Conservation (phyloP, 2,329 filamentous ascomycete species). For the Fusarium verrucosum region DNA sequence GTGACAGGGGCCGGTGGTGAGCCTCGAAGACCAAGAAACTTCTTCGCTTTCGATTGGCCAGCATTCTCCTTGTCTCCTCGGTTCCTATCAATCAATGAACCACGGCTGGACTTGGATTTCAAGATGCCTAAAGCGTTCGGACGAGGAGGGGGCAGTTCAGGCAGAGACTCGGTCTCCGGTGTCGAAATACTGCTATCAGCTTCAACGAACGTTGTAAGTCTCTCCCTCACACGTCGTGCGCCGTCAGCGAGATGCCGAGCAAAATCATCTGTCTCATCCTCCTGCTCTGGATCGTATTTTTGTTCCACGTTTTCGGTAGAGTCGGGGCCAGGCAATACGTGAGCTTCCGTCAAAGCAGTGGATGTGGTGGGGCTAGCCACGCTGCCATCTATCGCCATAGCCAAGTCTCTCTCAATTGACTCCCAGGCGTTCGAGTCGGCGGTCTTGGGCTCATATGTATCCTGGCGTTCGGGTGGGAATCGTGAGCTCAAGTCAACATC, state of each 20-base stretch:
- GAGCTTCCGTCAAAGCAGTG: slow-evolving; percentile 33
- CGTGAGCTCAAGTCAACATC: slow-evolving; percentile 44
- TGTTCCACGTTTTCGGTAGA: slow-evolving; percentile 33
- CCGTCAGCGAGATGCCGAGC: slow-evolving; percentile 76
- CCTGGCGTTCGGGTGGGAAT: slow-evolving; percentile 51
- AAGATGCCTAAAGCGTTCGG: slow-evolving; percentile 71
- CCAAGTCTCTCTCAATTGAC: slow-evolving; percentile 45
- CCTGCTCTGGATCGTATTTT: slow-evolving; percentile 61
- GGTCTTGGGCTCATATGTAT: slow-evolving; percentile 41
- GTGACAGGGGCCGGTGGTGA: slow-evolving; percentile 53
- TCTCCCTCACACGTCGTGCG: slow-evolving; percentile 76
- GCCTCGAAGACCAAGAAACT: slow-evolving; percentile 68
- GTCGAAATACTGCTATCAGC: slow-evolving; percentile 59
- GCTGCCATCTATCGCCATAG: slow-evolving; percentile 41
- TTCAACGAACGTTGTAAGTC: slow-evolving; percentile 74
- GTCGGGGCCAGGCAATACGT: not conserved
- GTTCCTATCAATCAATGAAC: slow-evolving; percentile 66
- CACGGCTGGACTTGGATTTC: slow-evolving; percentile 72
- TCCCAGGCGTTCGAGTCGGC: slow-evolving; percentile 58
- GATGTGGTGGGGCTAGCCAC: slow-evolving; percentile 37
- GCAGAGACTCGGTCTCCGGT: slow-evolving; percentile 41
- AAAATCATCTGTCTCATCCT: slow-evolving; percentile 68
- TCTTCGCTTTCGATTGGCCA: slow-evolving; percentile 65
- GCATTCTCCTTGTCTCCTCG: slow-evolving; percentile 52
- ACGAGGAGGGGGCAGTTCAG: slow-evolving; percentile 56